phyloP scores from a whole-genome alignment of 495 filamentous ascomycete genomes.

The Lasiosphaeris hirsuta region DNA sequence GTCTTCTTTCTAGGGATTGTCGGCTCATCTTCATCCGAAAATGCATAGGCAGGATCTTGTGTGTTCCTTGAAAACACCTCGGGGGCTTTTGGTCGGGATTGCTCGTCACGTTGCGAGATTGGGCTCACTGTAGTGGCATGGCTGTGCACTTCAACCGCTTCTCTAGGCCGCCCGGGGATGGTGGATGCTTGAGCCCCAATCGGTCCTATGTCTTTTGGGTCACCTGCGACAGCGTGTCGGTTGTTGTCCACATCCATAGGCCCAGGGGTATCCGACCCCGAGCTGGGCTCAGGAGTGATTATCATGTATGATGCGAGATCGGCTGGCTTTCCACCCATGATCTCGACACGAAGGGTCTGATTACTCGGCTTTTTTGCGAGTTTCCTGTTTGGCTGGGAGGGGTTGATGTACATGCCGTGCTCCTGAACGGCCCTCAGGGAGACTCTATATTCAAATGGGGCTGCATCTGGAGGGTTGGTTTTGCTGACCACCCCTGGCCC shows the following conservation, averaged over 20 bases:
- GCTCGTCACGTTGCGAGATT: neutral
- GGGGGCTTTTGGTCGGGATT: neutral
- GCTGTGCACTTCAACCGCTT: neutral
- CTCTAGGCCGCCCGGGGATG: neutral
- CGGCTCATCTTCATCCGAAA: conserved; percentile 42
- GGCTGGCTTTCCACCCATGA: conserved; percentile 1
- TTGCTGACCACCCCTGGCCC: neutral
- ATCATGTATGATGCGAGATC: conserved; percentile 14
- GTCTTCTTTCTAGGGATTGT: conserved; percentile 14
- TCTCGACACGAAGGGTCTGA: conserved; percentile 27
- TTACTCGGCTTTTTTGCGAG: conserved; percentile 21
- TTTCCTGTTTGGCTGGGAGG: conserved; percentile 4
- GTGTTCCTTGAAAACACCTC: conserved; percentile 30
- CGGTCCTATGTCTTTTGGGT: neutral
- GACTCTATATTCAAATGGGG: neutral
- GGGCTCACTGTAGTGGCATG: neutral
- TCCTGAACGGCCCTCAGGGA: neutral
- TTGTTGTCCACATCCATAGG: neutral
- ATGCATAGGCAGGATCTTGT: conserved; percentile 35
- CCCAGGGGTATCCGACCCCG: neutral
- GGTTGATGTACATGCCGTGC: conserved; percentile 11
- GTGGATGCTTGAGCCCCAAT: no score
- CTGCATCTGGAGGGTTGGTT: neutral
- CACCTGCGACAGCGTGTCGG: no score
- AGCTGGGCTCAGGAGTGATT: conserved; percentile 17